Conservation (phyloP, 2,329 filamentous ascomycete genomes). For the Cladosporium sp. region DNA sequence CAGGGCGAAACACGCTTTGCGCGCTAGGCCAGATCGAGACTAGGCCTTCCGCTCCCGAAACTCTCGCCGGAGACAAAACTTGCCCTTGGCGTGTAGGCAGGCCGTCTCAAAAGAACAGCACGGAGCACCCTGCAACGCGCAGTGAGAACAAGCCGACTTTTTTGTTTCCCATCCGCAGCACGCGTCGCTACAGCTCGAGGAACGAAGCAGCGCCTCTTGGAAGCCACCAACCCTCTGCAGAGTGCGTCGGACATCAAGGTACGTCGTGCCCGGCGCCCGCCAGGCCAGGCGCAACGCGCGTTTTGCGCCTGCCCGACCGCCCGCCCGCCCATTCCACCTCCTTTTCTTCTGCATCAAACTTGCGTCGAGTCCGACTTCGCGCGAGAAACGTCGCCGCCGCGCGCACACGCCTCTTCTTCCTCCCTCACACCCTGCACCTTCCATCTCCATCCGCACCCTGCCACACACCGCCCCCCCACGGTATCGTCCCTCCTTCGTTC, state of each 20-base stretch:
- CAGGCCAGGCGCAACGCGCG: neutral
- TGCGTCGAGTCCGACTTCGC: slow-evolving; percentile 8
- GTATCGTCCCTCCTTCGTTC: neutral
- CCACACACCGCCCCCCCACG: slow-evolving; percentile 5
- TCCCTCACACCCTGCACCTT: neutral
- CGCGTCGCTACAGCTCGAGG: neutral
- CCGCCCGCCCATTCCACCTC: slow-evolving; percentile 1
- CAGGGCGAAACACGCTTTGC: neutral
- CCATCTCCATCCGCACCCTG: neutral
- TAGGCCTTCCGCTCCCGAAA: neutral
- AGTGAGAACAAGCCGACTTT: slow-evolving; percentile 1
- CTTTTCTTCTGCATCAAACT: slow-evolving; percentile 8
- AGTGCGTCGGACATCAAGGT: neutral
- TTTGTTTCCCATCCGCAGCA: neutral
- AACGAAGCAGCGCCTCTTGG: neutral
- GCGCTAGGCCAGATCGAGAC: neutral
- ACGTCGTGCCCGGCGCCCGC: neutral
- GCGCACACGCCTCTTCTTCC: neutral
- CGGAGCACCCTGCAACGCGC: slow-evolving; percentile 10
- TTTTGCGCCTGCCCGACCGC: neutral
- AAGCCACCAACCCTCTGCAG: neutral
- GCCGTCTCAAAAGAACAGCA: neutral
- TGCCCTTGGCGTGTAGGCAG: neutral
- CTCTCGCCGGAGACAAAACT: neutral
- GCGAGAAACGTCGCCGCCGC: neutral